Evolutionary conservation across 306 rosid species (phyloP).

Genomic region (Quercus parvula): DNA sequence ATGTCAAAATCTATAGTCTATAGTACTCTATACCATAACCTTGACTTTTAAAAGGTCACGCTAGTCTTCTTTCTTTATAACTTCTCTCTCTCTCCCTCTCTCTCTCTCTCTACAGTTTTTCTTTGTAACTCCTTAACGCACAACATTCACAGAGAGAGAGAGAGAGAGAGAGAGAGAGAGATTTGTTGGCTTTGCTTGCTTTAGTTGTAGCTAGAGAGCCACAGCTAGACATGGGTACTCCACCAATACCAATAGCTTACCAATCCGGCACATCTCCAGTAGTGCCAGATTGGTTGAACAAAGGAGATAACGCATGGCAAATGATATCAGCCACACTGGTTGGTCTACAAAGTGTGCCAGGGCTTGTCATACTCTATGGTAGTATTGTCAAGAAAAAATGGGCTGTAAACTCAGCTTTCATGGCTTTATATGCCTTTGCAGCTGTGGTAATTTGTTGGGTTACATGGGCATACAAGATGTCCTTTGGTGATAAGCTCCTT

Average conservation of each 20-base stretch:
- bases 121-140: too few relatives aligned
- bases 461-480: slow-evolving; percentile 51
- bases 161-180: too few relatives aligned
- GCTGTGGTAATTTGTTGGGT: slow-evolving; percentile 45
- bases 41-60: too few relatives aligned
- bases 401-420: slow-evolving; percentile 56
- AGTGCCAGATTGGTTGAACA: slow-evolving; percentile 57
- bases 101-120: too few relatives aligned
- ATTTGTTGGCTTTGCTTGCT: not conserved
- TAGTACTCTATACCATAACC: too few relatives aligned
- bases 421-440: slow-evolving; percentile 51
- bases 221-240: slow-evolving; percentile 7
- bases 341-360: slow-evolving; percentile 62
- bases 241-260: slow-evolving; percentile 25
- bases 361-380: slow-evolving; percentile 56
- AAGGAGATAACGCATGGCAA: slow-evolving; percentile 73
- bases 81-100: too few relatives aligned
- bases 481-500: slow-evolving; percentile 35
- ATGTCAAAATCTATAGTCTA: too few relatives aligned
- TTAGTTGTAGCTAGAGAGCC: not conserved
- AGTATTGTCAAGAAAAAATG: slow-evolving; percentile 61
- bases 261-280: slow-evolving; percentile 17
- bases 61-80: too few relatives aligned
- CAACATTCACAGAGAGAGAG: not conserved
- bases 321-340: slow-evolving; percentile 55